phyloP scores from a whole-genome alignment of 2,329 filamentous ascomycete genomes.

The Botrytis cinerea region DNA sequence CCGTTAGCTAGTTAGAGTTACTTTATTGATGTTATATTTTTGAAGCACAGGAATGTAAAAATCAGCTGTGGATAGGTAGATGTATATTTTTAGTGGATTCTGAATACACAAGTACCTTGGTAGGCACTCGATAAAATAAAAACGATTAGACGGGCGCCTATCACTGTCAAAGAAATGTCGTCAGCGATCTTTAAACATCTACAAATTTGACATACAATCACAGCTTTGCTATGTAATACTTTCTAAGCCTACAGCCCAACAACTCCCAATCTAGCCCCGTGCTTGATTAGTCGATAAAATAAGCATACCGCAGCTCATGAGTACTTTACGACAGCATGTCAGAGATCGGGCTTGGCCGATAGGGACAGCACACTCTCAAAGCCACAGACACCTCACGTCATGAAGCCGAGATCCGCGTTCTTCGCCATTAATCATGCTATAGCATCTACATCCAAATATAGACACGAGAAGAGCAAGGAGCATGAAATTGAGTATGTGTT shows the following conservation, averaged over 20 bases:
- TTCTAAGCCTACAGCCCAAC: background rate
- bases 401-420: background rate
- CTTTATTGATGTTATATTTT: background rate
- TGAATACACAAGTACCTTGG: background rate
- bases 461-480: background rate
- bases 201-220: background rate
- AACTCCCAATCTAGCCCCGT: too few relatives aligned
- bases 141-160: background rate
- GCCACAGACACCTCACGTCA: background rate
- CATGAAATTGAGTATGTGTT: background rate
- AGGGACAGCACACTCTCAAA: conserved; percentile 5
- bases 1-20: background rate
- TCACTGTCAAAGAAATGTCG: background rate
- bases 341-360: conserved; percentile 6
- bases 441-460: background rate
- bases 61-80: too few relatives aligned
- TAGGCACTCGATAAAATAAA: background rate
- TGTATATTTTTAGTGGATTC: too few relatives aligned
- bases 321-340: background rate
- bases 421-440: background rate
- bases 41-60: background rate
- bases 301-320: background rate
- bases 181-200: background rate
- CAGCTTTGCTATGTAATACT: background rate
- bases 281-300: background rate